Conservation (phyloP, 2,329 filamentous ascomycete genomes). For the Alternaria burnsii region DNA sequence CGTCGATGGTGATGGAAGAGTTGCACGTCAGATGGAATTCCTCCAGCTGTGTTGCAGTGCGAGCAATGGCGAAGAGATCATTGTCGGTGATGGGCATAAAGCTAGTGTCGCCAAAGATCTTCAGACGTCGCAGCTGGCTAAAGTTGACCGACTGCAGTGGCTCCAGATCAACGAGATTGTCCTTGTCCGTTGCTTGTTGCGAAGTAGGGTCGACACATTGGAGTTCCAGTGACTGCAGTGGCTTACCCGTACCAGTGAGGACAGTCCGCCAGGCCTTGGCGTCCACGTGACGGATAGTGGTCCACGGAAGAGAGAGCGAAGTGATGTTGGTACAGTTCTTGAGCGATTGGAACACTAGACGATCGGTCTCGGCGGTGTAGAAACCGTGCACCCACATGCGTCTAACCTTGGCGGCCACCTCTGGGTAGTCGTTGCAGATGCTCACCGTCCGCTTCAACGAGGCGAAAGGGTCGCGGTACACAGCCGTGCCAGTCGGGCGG, state of each 20-base stretch:
- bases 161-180: constrained; percentile 54
- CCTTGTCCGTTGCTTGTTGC: constrained; percentile 53
- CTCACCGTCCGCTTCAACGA: constrained; percentile 58
- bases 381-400: constrained; percentile 66
- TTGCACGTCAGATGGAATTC: constrained; percentile 64
- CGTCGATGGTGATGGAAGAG: constrained; percentile 61
- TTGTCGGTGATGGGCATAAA: constrained; percentile 61
- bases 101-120: constrained; percentile 64
- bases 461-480: constrained; percentile 62
- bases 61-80: constrained; percentile 60
- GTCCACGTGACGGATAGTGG: constrained; percentile 59
- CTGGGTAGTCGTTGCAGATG: constrained; percentile 57
- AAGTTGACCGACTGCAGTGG: constrained; percentile 61
- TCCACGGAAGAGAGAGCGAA: constrained; percentile 63
- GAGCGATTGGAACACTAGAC: constrained; percentile 59
- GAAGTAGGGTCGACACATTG: constrained; percentile 60
- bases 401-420: constrained; percentile 59
- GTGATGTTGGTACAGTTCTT: constrained; percentile 58
- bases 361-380: constrained; percentile 60
- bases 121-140: constrained; percentile 59
- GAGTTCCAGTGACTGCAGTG: constrained; percentile 61
- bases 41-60: constrained; percentile 60
- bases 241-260: constrained; percentile 54
- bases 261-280: constrained; percentile 59
- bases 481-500: constrained; percentile 56